Evolutionary conservation across 2,329 filamentous ascomycete species (phyloP), one percentile per base, ranked within the genome.

Genomic region (Pseudogymnoascus sp.): DNA sequence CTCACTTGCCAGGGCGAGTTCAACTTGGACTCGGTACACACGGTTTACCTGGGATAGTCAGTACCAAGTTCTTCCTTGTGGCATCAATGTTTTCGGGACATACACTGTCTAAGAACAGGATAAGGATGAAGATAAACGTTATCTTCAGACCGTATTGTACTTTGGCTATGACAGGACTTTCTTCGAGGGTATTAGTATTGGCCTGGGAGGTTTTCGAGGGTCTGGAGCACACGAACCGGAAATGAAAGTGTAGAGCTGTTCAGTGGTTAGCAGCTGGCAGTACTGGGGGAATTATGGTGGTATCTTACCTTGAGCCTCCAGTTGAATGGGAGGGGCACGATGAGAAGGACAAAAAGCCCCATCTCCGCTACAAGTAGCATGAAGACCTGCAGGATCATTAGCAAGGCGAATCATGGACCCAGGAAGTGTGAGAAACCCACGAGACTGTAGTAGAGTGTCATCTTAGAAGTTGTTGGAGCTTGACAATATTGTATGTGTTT

Each of bases 131-230:
- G 74, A 99, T 93, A 75, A 99, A 99, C 1, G 92, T 96, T 63
- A 99, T 99, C 84, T 97, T 97, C 80, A 99, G 83, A 71, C 92
- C 93, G 81, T 99, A 97, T 81, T 97, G 93, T 67, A 97, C 76
- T 76, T 97, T 97, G 41, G 93, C 95, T 64, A 99, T 84, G 61
- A 87, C 65, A 0, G 83, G 71, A 64, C 70, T 72, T 61, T 73
- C 70, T 59, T 52, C 59, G 16, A 59, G 58, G 33, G 49, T 65
- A 62, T 71, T 9, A 71, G 68, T 61, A 60, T 12, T 31, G 37
- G 59, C 25, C 5, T 52, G 18, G 14, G 31, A 16, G 28, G 18
- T 18, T 70, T 73, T 65, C 70, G 66, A 64, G 4, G 12, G 12
- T 3, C n/a, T 60, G 9, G 38, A n/a, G 59, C 14, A 60, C 21